Evolutionary conservation across 345 rosid species (phyloP).

Genomic region (Anastatica hierochuntica): DNA sequence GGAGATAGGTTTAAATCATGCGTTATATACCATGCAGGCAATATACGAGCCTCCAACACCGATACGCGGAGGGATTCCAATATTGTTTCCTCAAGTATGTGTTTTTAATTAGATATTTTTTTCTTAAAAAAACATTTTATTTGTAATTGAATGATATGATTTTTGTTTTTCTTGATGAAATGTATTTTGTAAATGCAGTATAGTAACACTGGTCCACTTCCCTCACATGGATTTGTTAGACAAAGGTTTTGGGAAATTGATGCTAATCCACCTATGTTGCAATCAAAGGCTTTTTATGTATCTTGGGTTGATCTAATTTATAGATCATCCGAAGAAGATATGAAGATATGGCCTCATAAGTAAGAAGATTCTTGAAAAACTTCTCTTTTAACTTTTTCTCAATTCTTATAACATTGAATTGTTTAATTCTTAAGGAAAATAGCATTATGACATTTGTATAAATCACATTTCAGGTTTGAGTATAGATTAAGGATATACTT

Average conservation of each 20-base stretch:
- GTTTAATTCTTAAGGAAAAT: too few relatives aligned
- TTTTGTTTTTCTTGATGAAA: slow-evolving; percentile 14
- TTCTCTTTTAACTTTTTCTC: neutral
- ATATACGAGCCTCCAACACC: slow-evolving; percentile 56
- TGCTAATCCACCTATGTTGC: slow-evolving; percentile 54
- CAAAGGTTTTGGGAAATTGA: slow-evolving; percentile 65
- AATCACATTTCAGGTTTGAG: slow-evolving; percentile 51
- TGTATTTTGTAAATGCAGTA: slow-evolving; percentile 37
- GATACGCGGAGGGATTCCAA: slow-evolving; percentile 86
- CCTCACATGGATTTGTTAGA: slow-evolving; percentile 81
- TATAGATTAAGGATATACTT: slow-evolving; percentile 67
- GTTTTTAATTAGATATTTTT: neutral
- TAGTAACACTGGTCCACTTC: slow-evolving; percentile 59
- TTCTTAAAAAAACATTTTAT: too few relatives aligned
- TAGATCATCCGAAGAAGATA: slow-evolving; percentile 50
- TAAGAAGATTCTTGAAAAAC: slow-evolving; percentile 20
- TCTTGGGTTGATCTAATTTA: slow-evolving; percentile 62
- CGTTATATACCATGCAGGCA: slow-evolving; percentile 35
- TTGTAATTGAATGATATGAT: neutral
- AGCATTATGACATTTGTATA: too few relatives aligned
- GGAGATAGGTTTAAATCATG: neutral
- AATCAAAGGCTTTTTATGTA: slow-evolving; percentile 24
- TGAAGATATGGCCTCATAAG: slow-evolving; percentile 87
- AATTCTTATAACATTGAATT: too few relatives aligned
- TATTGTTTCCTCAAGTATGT: slow-evolving; percentile 58